phyloP scores from a whole-genome alignment of 2,329 filamentous ascomycete genomes.

The Alternaria sp. region DNA sequence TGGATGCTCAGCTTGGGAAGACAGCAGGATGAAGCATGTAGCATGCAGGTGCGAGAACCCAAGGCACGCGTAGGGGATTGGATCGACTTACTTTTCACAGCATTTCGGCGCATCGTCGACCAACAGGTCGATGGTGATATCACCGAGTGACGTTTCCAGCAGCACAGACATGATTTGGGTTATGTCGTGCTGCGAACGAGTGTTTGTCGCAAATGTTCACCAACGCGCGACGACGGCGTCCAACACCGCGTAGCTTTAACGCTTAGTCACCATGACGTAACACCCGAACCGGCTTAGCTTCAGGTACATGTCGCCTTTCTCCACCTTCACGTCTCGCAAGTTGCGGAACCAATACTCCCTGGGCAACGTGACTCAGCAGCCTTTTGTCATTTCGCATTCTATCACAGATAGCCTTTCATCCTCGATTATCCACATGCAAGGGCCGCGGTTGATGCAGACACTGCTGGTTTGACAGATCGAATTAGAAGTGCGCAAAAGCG shows the following conservation, averaged over 20 bases:
- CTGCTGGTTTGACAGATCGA: constrained; percentile 9
- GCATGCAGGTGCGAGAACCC: constrained; percentile 32
- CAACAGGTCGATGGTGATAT: constrained; percentile 92
- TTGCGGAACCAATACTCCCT: constrained; percentile 14
- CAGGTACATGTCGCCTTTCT: constrained; percentile 18
- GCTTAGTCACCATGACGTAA: constrained; percentile 35
- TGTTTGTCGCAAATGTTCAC: constrained; percentile 36
- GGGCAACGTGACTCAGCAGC: constrained; percentile 19
- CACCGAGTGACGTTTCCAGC: constrained; percentile 89
- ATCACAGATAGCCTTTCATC: background rate
- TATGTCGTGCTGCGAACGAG: constrained; percentile 22
- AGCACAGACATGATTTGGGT: constrained; percentile 79
- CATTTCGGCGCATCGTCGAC: constrained; percentile 88
- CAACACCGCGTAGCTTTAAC: constrained; percentile 6
- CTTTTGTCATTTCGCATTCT: background rate
- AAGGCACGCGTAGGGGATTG: constrained; percentile 26
- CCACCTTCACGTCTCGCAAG: constrained; percentile 18
- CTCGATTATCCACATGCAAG: background rate
- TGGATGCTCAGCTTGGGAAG: constrained; percentile 61
- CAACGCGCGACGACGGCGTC: constrained; percentile 15
- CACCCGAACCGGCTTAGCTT: constrained; percentile 12
- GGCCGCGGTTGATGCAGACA: background rate
- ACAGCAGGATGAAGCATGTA: constrained; percentile 36
- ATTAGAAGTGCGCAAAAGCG: background rate
- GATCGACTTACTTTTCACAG: constrained; percentile 84